Percentiles rank a stretch among this genome's conserved stretches.
Evolutionary conservation across 129 eudicot genomes (phyloP).

Genomic region (Arctium minus): DNA sequence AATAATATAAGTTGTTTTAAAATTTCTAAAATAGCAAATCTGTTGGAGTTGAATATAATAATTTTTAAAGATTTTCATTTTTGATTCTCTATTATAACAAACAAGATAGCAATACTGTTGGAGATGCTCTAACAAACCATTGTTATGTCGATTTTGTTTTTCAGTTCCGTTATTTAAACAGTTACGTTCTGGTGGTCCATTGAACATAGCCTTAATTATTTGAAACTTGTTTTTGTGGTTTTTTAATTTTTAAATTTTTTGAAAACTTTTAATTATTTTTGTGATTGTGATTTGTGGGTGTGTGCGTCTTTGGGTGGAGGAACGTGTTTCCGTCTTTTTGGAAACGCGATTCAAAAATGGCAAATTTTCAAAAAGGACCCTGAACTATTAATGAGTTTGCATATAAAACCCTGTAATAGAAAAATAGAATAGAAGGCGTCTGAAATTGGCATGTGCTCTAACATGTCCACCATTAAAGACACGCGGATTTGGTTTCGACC

Average conservation of each 20-base stretch:
- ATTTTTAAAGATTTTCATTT: no score
- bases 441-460: conserved; percentile 25
- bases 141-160: no score
- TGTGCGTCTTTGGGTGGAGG: conserved; percentile 14
- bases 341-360: background rate
- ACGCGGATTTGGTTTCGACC: conserved; percentile 25
- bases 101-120: no score
- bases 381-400: background rate
- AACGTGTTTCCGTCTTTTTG: conserved; percentile 12
- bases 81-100: no score
- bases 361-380: background rate
- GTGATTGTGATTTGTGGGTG: background rate
- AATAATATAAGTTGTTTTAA: no score
- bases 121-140: no score
- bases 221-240: background rate
- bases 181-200: no score
- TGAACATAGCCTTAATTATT: no score
- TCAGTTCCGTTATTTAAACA: no score
- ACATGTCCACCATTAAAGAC: conserved; percentile 28
- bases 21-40: no score
- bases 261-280: background rate
- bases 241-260: background rate
- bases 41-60: no score
- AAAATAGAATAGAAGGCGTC: background rate
- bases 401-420: background rate